phyloP scores from a whole-genome alignment of 2,329 filamentous ascomycete species.

The Uncinocarpus reesii region DNA sequence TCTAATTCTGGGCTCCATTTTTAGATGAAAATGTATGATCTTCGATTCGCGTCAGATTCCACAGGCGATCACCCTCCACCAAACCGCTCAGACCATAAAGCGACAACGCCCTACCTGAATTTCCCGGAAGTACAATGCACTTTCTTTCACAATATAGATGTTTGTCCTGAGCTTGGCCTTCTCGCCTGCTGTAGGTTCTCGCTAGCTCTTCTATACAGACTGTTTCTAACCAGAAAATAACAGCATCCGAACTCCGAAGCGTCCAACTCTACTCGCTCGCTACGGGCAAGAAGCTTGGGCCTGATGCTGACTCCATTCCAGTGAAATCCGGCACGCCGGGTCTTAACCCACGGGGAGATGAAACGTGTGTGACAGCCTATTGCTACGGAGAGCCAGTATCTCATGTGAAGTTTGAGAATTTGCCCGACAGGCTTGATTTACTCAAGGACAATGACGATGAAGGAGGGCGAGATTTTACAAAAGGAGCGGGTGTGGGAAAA shows the following conservation, averaged over 20 bases:
- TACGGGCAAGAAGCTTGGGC: constrained; percentile 23
- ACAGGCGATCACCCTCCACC: constrained; percentile 24
- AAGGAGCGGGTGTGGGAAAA: constrained; percentile 19
- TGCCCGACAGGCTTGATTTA: constrained; percentile 10
- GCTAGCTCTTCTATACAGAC: neutral
- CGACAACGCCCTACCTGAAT: constrained; percentile 28
- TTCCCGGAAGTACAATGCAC: constrained; percentile 28
- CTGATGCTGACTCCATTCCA: neutral
- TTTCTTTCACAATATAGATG: constrained; percentile 27
- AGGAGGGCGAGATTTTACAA: constrained; percentile 6
- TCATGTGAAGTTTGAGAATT: constrained; percentile 28
- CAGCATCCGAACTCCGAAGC: constrained; percentile 27
- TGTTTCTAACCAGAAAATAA: constrained; percentile 3
- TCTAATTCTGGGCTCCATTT: neutral
- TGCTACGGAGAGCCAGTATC: constrained; percentile 22
- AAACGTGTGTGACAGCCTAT: constrained; percentile 2
- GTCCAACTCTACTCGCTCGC: constrained; percentile 33
- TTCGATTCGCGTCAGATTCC: constrained; percentile 28
- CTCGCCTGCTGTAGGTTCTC: constrained; percentile 29
- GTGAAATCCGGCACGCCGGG: too few relatives aligned
- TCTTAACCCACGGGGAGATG: too few relatives aligned
- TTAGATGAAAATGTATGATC: constrained; percentile 36
- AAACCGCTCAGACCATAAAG: constrained; percentile 22
- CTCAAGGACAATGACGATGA: neutral
- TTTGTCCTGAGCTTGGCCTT: constrained; percentile 30